Conservation (phyloP, 306 rosid genomes). For the barrel medic (Medicago truncatula) region DNA sequence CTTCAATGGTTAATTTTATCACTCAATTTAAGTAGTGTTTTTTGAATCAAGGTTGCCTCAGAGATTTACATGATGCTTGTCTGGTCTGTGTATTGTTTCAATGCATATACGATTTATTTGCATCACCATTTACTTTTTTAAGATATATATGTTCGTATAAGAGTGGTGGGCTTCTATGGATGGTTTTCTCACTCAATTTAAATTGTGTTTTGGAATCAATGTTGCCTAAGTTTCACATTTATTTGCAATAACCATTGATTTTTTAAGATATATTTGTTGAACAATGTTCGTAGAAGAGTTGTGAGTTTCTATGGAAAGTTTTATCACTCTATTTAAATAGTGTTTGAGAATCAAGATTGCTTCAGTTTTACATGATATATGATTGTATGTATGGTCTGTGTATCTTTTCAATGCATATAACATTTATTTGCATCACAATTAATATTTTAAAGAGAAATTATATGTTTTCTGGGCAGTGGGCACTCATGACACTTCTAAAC, state of each 20-base stretch:
- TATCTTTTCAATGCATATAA: constrained; percentile 5
- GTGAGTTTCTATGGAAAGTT: not conserved
- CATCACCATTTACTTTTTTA: no score
- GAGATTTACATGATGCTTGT: no score
- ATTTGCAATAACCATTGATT: no score
- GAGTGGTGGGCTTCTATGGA: not conserved
- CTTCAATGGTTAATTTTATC: no score
- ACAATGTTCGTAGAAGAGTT: constrained; percentile 6
- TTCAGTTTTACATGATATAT: not conserved
- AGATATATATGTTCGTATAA: not conserved
- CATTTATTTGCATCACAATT: constrained; percentile 12
- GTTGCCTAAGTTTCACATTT: no score
- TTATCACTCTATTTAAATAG: constrained; percentile 15
- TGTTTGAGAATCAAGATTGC: constrained; percentile 21
- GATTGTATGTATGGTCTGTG: not conserved
- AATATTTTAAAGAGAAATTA: constrained; percentile 35
- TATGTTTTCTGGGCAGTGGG: constrained; percentile 70
- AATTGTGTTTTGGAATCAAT: no score
- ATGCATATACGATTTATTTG: no score
- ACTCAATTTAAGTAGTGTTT: no score
- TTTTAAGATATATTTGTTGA: no score
- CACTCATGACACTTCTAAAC: constrained; percentile 87
- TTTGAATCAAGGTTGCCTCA: no score
- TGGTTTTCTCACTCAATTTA: not conserved
- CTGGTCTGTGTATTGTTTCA: no score